A percentile compares a stretch with the other conserved stretches of the same genome.
Conservation (phyloP, 352 stramenopile species). For the Phytophthora pluvialis region DNA sequence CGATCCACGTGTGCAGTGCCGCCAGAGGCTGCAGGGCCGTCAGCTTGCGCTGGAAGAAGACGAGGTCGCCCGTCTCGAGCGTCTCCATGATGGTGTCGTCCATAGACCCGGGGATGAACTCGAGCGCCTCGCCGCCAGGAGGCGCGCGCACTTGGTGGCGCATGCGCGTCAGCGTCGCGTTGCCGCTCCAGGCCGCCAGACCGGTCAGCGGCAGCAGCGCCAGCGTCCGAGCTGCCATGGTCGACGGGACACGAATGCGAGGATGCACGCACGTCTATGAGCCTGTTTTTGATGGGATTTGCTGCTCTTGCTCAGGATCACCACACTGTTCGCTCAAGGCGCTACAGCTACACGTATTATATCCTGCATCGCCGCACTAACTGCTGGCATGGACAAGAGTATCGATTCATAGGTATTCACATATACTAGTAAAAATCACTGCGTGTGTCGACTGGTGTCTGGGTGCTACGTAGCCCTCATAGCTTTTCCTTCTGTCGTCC, state of each 20-base stretch:
- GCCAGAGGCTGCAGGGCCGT: conserved; percentile 73
- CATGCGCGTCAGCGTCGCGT: conserved; percentile 64
- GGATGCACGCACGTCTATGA: conserved; percentile 23
- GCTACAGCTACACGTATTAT: background rate
- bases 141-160: conserved; percentile 42
- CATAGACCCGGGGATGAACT: conserved; percentile 84
- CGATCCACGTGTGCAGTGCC: conserved; percentile 70
- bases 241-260: conserved; percentile 4
- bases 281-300: conserved; percentile 18
- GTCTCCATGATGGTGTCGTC: conserved; percentile 89
- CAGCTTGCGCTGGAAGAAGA: conserved; percentile 82
- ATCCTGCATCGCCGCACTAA: background rate
- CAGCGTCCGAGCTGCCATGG: conserved; percentile 48
- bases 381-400: too few species aligned
- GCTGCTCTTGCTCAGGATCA: conserved; percentile 12
- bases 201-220: conserved; percentile 62
- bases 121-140: conserved; percentile 43
- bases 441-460: background rate
- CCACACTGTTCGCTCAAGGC: too few species aligned
- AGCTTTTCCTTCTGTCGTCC: conserved; percentile 1
- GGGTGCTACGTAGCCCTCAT: conserved; percentile 8
- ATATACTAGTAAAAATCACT: conserved; percentile 9
- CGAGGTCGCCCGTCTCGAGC: conserved; percentile 82
- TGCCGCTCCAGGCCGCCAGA: conserved; percentile 73
- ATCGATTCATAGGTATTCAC: conserved; percentile 26